Base-by-base conservation (phyloP, 441 rosid species). In the Flueggea neowawraea region DNA sequence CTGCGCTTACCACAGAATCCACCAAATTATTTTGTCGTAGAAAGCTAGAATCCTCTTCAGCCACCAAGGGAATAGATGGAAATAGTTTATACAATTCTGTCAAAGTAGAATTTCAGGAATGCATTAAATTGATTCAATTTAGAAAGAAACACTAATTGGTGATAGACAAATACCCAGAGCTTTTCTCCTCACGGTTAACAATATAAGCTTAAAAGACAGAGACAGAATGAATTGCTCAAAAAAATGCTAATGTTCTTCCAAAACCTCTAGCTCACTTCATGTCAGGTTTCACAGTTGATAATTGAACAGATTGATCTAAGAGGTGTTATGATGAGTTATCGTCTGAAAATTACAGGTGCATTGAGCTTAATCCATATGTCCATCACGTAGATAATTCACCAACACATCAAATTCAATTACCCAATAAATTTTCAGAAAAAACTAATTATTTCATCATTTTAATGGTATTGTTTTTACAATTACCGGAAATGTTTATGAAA, bases 1-100 rank as follows among this genome's bases (percentile, higher is more conserved):
- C 84, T 62, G 73, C 89, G 80, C 78, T 82, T 52, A 76, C 82
- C 57, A 94, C 90, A 69, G 82, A 73, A 69, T 79, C 87, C 55
- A 85, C 91, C 58, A 94, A 83, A 69, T 84, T 80, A 64, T 83
- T 85, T 31, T 77, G 66, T 58, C 84, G 81, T 64, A 94, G 54
- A 71, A 81, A 87, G 3, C 81, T 73, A 64, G 97, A 87, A 72
- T 94, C 96, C 77, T 94, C 97, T 70, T 90, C 98, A 63, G 95
- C 98, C 64, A 94, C 96, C 73, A 94, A 68, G 13, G 98, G 97
- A 74, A 90, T 82, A 32, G 85, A 79, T 66, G 98, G 98, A 79
- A 90, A 90, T 74, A 67, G 59, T 64, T 78, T 82, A 50, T 91
- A 64, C 58, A 94, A 77, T 79, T 90, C 97, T 94, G 68, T 64